phyloP scores from a whole-genome alignment of 108 stramenopile species.

The Skeletonema menzelii region DNA sequence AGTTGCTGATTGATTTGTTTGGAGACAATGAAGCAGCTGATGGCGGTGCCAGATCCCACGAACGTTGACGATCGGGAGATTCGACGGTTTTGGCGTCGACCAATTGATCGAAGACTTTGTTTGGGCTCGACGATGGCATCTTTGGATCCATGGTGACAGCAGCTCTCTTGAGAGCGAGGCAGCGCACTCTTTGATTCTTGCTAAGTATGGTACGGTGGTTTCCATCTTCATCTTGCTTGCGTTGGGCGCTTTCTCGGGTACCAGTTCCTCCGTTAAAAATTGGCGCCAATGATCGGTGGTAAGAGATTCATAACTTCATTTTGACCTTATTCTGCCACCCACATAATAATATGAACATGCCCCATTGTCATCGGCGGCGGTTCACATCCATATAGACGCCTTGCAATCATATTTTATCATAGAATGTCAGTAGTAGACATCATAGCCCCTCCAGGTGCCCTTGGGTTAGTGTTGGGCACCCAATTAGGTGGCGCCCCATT shows the following conservation, averaged over 20 bases:
- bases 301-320: too few species aligned
- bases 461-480: neutral
- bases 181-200: too few species aligned
- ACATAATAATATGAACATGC: too few species aligned
- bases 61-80: neutral
- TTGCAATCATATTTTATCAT: neutral
- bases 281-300: too few species aligned
- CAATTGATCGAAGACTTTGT: conserved; percentile 3
- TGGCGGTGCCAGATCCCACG: neutral
- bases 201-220: neutral
- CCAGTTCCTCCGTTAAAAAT: neutral
- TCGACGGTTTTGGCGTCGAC: neutral
- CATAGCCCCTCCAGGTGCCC: neutral
- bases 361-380: too few species aligned
- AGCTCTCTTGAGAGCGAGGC: too few species aligned
- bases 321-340: too few species aligned
- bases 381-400: too few species aligned
- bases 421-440: neutral
- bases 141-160: neutral
- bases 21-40: neutral
- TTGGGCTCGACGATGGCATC: neutral
- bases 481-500: neutral
- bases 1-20: neutral
- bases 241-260: neutral
- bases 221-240: neutral